phyloP scores from a whole-genome alignment of 2,329 filamentous ascomycete genomes.

The Zymoseptoria ardabiliae region DNA sequence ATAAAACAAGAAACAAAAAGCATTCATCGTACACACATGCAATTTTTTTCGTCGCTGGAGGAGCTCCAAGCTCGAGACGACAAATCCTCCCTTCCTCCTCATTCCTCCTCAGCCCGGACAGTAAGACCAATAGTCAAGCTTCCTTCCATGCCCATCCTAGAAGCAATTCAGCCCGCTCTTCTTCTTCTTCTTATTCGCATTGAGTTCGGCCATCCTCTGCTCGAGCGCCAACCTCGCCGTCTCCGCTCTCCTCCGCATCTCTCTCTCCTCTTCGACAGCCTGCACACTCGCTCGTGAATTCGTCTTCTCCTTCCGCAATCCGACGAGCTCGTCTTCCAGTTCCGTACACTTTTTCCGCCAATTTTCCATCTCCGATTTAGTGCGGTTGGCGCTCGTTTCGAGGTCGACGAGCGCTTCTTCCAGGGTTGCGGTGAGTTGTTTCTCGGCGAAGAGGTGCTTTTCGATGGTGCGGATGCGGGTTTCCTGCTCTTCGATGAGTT shows the following conservation, averaged over 20 bases:
- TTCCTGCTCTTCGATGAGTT: conserved; percentile 90
- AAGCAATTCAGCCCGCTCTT: conserved; percentile 97
- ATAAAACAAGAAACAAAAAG: too few relatives aligned
- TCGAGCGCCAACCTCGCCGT: conserved; percentile 81
- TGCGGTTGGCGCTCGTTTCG: conserved; percentile 83
- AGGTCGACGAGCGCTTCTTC: conserved; percentile 94
- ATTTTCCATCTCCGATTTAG: conserved; percentile 79
- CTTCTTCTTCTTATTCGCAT: conserved; percentile 80
- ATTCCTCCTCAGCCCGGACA: neutral
- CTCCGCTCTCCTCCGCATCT: conserved; percentile 85
- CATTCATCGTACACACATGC: neutral
- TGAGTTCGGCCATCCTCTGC: conserved; percentile 69
- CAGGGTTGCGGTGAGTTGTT: conserved; percentile 87
- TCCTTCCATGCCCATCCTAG: conserved; percentile 42
- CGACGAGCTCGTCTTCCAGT: conserved; percentile 64
- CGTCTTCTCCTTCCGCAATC: conserved; percentile 53
- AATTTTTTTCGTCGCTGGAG: neutral
- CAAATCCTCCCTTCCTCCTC: too few relatives aligned
- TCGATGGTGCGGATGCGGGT: conserved; percentile 91
- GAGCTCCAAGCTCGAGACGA: too few relatives aligned
- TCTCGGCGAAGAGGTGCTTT: conserved; percentile 92
- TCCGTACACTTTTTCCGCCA: conserved; percentile 81
- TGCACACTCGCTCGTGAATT: conserved; percentile 61
- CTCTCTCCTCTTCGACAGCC: conserved; percentile 91
- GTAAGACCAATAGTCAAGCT: neutral